Evolutionary conservation across 2,329 filamentous ascomycete genomes (phyloP), one percentile per base, ranked within the genome.

Genomic region (Colletotrichum paranaense): DNA sequence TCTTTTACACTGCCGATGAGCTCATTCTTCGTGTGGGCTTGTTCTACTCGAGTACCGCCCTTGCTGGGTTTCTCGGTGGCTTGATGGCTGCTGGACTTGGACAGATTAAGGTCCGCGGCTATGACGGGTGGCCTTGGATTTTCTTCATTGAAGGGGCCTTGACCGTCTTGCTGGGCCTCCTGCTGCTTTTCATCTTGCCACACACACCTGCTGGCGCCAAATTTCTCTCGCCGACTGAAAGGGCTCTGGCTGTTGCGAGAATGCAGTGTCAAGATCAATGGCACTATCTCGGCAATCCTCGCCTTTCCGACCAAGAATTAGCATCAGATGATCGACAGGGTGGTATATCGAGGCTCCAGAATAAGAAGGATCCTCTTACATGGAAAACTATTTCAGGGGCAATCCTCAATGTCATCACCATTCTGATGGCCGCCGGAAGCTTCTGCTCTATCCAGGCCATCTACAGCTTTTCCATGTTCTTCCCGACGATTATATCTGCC

Each of bases 1-100:
- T 78, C 60, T 79, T 78, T 60, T 79, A 79, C 35, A 76, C 74
- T 2, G 58, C 67, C 5, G 70, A 76, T n/a, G 74, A 79, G 46
- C 73, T 79, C 32, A 74, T 76, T 11, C 53, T 75, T n/a, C 75
- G 77, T 1, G 74, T 77, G 6, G 77, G 77, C 4, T 68, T 78
- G 1, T 78, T 79, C 57, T 79, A 78, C 62, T 75, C 75, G 2
- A 75, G 70, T 53, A 68, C 70, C 16, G 64, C 75, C 5, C 64
- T 76, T 1, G 74, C 75, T 2, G 74, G 70, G 8, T 73, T 73
- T 11, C 32, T 76, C 4, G 74, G 73, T 24, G 75, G 75, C 1
- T 62, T 76, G 1, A 16, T 76, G n/a, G 75, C 59, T 9, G 56
- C 62, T 1, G 75, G 75, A 1, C 57, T 76, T 0, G 71, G 70